Evolutionary conservation across 371 early-diverging fungal species (phyloP).

Genomic region (Umbelopsis sp.): DNA sequence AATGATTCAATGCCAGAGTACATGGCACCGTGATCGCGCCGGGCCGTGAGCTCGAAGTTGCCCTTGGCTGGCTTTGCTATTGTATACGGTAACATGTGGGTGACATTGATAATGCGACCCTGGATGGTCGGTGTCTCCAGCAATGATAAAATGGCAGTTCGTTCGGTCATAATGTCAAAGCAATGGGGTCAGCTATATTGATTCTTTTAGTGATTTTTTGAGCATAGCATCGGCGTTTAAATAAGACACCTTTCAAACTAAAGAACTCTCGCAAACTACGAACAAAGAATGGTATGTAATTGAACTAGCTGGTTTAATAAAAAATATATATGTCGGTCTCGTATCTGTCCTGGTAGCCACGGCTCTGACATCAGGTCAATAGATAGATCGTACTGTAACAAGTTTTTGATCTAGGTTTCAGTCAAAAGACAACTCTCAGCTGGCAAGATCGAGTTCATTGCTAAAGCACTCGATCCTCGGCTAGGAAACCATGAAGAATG

Average conservation of each 20-base stretch:
- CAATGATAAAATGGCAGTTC: constrained; percentile 1
- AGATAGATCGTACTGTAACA: constrained; percentile 8
- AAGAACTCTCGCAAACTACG: too few species aligned
- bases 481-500: constrained; percentile 3
- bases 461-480: constrained; percentile 18
- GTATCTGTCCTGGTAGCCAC: constrained; percentile 17
- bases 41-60: constrained; percentile 12
- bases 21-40: constrained; percentile 73
- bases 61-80: constrained; percentile 14
- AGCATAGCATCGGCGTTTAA: neutral
- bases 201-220: too few species aligned
- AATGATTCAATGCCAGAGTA: constrained; percentile 66
- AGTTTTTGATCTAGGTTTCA: constrained; percentile 15
- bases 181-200: neutral
- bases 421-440: constrained; percentile 17
- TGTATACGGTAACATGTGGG: constrained; percentile 39
- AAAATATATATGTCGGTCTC: constrained; percentile 4
- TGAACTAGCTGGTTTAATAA: too few species aligned
- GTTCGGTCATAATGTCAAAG: constrained; percentile 5
- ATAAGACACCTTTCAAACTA: neutral
- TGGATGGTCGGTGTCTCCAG: constrained; percentile 28
- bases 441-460: constrained; percentile 16
- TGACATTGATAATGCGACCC: constrained; percentile 42
- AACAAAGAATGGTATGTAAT: neutral
- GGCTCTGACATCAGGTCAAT: constrained; percentile 18